Conservation (phyloP, 106 monocot genomes). For the Posidonia australis region DNA sequence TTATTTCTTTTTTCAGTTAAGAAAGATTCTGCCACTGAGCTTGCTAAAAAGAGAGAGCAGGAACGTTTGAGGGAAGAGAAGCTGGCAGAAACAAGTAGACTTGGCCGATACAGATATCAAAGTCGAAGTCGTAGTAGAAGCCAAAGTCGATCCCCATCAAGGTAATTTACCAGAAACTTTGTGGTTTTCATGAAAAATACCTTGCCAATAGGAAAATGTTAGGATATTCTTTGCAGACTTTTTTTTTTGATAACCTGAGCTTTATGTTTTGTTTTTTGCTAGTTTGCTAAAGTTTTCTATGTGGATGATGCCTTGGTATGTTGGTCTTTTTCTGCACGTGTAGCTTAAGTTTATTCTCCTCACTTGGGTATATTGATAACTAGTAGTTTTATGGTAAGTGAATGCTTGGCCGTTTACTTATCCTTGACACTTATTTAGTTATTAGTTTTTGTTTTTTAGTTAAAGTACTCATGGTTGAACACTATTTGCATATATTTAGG, state of each 20-base stretch:
- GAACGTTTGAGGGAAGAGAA: conserved; percentile 73
- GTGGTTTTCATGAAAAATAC: not conserved
- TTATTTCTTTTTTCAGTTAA: conserved; percentile 36
- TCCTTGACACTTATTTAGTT: no score
- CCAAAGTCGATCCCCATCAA: conserved; percentile 60
- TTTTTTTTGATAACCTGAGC: not conserved
- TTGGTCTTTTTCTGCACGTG: not conserved
- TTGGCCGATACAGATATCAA: conserved; percentile 35
- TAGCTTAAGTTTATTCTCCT: not conserved
- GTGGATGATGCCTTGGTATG: no score
- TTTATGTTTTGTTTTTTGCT: not conserved
- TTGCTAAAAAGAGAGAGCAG: conserved; percentile 90
- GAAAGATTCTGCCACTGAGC: conserved; percentile 88
- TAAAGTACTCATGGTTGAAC: no score
- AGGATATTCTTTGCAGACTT: not conserved
- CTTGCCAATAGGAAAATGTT: not conserved
- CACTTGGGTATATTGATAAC: no score
- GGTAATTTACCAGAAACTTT: conserved; percentile 26
- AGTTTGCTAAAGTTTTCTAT: not conserved
- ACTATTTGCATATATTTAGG: no score
- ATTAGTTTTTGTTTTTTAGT: no score
- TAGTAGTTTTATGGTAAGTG: no score
- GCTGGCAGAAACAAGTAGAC: conserved; percentile 65
- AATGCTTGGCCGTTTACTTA: no score
- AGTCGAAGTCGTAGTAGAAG: conserved; percentile 74